Evolutionary conservation across 148 eudicot genomes (phyloP).

Genomic region (Rhododendron griersonianum): DNA sequence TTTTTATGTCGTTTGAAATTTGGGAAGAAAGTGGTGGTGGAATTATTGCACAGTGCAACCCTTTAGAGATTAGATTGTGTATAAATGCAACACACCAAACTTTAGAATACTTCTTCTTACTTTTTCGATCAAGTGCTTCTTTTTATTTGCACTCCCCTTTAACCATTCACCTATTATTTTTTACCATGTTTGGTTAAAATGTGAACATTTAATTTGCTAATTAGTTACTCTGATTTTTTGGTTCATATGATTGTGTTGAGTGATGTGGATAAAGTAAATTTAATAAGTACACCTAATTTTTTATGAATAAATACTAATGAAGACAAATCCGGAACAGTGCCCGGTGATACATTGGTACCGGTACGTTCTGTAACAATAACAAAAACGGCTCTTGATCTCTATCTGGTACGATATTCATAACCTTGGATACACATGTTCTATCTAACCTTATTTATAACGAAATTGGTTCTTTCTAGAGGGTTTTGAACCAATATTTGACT

Average conservation of each 20-base stretch:
- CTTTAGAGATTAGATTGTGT: not conserved
- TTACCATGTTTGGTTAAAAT: not conserved
- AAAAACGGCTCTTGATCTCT: not conserved
- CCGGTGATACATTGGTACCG: too few species aligned
- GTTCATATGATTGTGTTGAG: not conserved
- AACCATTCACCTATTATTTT: not conserved
- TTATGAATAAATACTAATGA: not conserved
- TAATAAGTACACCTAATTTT: not conserved
- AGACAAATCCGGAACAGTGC: not conserved
- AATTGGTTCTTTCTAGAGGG: not conserved
- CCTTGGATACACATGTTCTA: not conserved
- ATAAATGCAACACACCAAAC: not conserved
- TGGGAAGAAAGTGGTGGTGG: not conserved
- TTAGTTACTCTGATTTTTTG: too few species aligned
- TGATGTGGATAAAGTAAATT: not conserved
- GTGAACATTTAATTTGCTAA: not conserved
- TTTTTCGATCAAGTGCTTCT: not conserved
- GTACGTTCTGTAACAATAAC: not conserved
- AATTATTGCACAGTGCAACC: not conserved
- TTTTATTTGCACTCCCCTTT: not conserved
- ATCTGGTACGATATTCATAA: not conserved
- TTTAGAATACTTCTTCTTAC: not conserved
- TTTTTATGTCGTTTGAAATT: not conserved
- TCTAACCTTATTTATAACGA: not conserved
- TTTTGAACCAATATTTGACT: not conserved